Percentiles rank a stretch among this genome's conserved stretches.
Evolutionary conservation across 768 basidiomycete genomes (phyloP).

Genomic region (Lactarius hatsudake): DNA sequence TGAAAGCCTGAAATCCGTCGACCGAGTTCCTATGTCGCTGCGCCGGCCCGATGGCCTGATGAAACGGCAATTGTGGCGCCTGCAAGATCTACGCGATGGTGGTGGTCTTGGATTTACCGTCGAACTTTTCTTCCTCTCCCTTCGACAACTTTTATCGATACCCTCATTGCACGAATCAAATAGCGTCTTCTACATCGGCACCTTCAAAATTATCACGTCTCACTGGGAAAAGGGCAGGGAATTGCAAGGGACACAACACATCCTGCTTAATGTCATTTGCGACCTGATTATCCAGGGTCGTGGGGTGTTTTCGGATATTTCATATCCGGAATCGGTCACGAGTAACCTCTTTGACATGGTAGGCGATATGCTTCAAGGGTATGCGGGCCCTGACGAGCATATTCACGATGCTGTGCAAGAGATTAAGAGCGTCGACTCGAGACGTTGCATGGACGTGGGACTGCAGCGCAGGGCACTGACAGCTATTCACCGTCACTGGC

Average conservation of each 20-base stretch:
- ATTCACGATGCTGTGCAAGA: neutral
- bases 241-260: neutral
- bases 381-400: neutral
- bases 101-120: neutral
- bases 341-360: neutral
- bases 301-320: neutral
- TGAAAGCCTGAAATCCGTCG: neutral
- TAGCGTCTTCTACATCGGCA: neutral
- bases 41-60: too few relatives aligned
- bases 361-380: neutral
- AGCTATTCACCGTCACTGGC: neutral
- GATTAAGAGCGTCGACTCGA: neutral
- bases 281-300: neutral
- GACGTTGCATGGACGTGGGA: neutral
- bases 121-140: neutral
- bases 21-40: neutral
- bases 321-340: neutral
- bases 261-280: neutral
- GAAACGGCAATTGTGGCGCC: too few relatives aligned
- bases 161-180: neutral
- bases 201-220: neutral
- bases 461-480: neutral
- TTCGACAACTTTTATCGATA: neutral
- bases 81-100: neutral
- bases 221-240: too few relatives aligned